Evolutionary conservation across 257 asterid genomes (phyloP).

Genomic region (Solanum etuberosum): DNA sequence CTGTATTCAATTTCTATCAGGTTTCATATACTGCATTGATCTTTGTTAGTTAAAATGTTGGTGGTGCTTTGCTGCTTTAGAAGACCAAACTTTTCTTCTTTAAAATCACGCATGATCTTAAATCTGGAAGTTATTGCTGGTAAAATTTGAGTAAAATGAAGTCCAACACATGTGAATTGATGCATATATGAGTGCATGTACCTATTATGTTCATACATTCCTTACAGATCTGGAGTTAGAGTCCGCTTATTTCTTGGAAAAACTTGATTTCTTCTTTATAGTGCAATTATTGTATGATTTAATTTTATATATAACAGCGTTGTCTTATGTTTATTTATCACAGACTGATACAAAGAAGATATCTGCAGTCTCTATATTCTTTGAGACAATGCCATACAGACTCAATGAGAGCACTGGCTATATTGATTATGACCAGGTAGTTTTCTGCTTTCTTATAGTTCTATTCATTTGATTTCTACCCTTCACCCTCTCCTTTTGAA

Average conservation of each 20-base stretch:
- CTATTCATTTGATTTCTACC: neutral
- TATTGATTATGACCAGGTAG: constrained; percentile 93
- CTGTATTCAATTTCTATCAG: neutral
- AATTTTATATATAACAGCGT: neutral
- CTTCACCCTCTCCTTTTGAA: neutral
- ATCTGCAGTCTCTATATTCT: constrained; percentile 87
- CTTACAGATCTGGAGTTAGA: neutral
- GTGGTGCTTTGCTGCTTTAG: neutral
- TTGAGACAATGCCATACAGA: constrained; percentile 99
- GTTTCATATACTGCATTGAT: neutral
- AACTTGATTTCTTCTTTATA: neutral
- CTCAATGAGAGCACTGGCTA: constrained; percentile 84
- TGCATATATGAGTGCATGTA: neutral
- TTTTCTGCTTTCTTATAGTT: neutral
- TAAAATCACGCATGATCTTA: neutral
- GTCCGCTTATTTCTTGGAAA: neutral
- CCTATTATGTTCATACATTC: neutral
- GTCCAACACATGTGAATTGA: neutral
- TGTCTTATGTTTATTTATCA: neutral
- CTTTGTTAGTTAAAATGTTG: neutral
- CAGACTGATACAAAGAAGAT: constrained; percentile 96
- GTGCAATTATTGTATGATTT: neutral
- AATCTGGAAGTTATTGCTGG: neutral
- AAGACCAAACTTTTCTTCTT: neutral
- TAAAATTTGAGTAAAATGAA: neutral